phyloP scores from a whole-genome alignment of 805 yeast species.

The Candida boleticola region DNA sequence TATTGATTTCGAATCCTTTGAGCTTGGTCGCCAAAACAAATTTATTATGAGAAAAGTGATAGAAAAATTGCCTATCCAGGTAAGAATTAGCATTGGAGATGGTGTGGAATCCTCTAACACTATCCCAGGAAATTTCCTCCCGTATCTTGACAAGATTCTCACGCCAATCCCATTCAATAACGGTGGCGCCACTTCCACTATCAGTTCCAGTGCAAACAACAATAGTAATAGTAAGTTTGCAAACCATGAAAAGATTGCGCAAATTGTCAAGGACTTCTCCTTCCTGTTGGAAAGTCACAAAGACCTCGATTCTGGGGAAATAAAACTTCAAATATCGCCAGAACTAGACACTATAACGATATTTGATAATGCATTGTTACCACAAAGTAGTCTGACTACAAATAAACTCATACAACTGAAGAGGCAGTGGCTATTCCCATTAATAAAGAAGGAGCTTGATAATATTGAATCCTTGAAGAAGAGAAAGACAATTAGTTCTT shows the following conservation, averaged over 20 bases:
- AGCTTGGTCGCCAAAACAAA: conserved; percentile 29
- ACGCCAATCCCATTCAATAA: conserved; percentile 26
- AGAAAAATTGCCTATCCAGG: conserved; percentile 25
- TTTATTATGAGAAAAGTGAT: conserved; percentile 30
- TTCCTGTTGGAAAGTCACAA: conserved; percentile 37
- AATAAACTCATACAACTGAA: conserved; percentile 24
- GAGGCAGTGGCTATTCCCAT: conserved; percentile 36
- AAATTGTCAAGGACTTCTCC: conserved; percentile 37
- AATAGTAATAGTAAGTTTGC: conserved; percentile 13
- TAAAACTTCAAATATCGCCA: conserved; percentile 29
- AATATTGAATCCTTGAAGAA: conserved; percentile 9
- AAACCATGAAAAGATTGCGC: conserved; percentile 23
- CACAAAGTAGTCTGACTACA: conserved; percentile 11
- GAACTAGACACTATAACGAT: conserved; percentile 32
- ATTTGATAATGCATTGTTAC: conserved; percentile 20
- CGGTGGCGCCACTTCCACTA: conserved; percentile 10
- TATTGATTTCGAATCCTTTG: conserved; percentile 40
- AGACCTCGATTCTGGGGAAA: conserved; percentile 31
- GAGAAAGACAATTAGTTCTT: conserved; percentile 10
- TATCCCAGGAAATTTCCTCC: conserved; percentile 30
- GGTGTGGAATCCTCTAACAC: conserved; percentile 19
- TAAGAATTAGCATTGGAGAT: conserved; percentile 20
- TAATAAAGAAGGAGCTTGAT: conserved; percentile 34
- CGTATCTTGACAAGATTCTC: conserved; percentile 30
- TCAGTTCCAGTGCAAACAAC: no score